Percentiles rank a stretch among this genome's conserved stretches.
These are phyloP conservation scores for Tulasnella sp. DNA, from an alignment of 768 basidiomycete species.

Conservation along the genomic window DNA sequence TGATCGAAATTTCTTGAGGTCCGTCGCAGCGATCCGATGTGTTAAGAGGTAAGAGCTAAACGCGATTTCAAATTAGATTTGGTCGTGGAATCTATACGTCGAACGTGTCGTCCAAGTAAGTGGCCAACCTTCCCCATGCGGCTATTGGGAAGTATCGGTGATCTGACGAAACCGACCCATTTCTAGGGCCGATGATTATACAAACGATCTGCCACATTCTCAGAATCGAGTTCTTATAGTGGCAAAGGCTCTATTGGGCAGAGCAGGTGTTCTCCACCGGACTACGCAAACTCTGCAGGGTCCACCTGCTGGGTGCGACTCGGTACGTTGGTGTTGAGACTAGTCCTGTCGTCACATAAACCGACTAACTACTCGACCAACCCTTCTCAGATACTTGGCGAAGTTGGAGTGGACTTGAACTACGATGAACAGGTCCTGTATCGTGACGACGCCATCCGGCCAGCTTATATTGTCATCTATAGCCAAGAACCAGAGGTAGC, in stretches of 20 bases:
- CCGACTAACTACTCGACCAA: not conserved
- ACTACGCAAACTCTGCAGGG: not conserved
- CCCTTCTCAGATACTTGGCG: not conserved
- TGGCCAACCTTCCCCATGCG: not conserved
- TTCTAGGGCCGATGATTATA: conserved; percentile 17
- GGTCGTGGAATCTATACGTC: conserved; percentile 8
- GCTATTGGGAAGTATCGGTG: not conserved
- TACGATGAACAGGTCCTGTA: conserved; percentile 21
- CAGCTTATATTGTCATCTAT: conserved; percentile 3
- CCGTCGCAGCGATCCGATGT: not conserved
- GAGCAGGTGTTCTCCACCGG: not conserved
- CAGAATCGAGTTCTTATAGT: not conserved
- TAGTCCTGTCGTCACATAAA: not conserved
- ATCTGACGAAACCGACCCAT: not conserved
- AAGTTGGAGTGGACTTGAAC: conserved; percentile 12
- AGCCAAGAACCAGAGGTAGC: no score
- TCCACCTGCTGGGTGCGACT: not conserved
- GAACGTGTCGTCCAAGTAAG: conserved; percentile 16
- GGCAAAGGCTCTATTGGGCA: not conserved
- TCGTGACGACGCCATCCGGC: conserved; percentile 18
- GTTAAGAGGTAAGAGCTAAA: not conserved
- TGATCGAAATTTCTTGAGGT: conserved; percentile 4
- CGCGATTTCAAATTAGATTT: not conserved
- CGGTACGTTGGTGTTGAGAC: not conserved
- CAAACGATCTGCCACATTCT: not conserved